phyloP scores from a whole-genome alignment of 306 rosid species.

The Vigna trinervia region DNA sequence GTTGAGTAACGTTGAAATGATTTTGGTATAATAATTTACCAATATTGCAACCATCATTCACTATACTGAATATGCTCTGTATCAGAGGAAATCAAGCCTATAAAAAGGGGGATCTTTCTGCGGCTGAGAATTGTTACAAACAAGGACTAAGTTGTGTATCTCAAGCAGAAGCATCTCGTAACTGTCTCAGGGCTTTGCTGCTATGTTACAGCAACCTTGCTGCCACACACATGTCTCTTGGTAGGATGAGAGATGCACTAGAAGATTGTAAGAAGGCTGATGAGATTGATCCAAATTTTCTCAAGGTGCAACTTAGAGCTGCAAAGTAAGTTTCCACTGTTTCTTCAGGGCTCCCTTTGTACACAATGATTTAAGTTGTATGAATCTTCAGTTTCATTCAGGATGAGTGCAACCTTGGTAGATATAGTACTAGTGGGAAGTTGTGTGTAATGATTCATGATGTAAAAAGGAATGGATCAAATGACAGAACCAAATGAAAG shows the following conservation, averaged over 20 bases:
- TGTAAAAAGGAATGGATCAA: constrained; percentile 15
- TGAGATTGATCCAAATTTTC: constrained; percentile 81
- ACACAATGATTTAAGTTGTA: constrained; percentile 38
- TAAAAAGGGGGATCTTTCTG: constrained; percentile 75
- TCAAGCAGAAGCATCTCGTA: constrained; percentile 66
- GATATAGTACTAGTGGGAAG: constrained; percentile 20
- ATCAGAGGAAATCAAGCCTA: constrained; percentile 97
- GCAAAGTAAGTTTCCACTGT: constrained; percentile 77
- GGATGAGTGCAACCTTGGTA: constrained; percentile 26
- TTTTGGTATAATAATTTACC: constrained; percentile 36
- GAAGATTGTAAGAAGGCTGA: constrained; percentile 84
- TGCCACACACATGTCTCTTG: constrained; percentile 94
- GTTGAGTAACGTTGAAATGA: constrained; percentile 19
- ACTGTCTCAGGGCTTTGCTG: constrained; percentile 88
- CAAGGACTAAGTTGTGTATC: constrained; percentile 74
- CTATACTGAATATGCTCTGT: constrained; percentile 44
- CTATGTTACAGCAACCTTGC: constrained; percentile 98
- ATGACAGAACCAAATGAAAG: background rate
- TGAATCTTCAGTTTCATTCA: constrained; percentile 35
- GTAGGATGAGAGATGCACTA: constrained; percentile 88
- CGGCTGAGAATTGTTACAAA: constrained; percentile 87
- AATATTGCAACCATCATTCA: constrained; percentile 30
- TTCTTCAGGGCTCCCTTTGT: constrained; percentile 11
- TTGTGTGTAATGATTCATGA: constrained; percentile 12
- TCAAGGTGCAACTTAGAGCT: constrained; percentile 90